phyloP scores from a whole-genome alignment of 2,329 filamentous ascomycete species.

The Claviceps lovelessii region DNA sequence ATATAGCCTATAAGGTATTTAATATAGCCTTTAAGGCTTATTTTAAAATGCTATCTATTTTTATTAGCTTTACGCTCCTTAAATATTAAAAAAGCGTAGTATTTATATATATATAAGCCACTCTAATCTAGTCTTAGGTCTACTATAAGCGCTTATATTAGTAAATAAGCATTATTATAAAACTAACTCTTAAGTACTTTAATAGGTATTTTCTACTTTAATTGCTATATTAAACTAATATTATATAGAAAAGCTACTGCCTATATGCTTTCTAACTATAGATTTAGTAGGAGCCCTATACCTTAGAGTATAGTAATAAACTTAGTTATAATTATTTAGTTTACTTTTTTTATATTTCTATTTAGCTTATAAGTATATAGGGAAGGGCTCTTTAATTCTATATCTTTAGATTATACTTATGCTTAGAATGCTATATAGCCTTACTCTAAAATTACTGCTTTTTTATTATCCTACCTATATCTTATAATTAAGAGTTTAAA shows the following conservation, averaged over 20 bases:
- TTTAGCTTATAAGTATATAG: background rate
- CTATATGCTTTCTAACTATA: background rate
- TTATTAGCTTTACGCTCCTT: background rate
- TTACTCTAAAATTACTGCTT: background rate
- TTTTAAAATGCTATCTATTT: background rate
- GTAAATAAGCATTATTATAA: background rate
- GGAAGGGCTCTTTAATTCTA: background rate
- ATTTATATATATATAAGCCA: background rate
- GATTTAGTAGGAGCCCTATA: background rate
- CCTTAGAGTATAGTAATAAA: background rate
- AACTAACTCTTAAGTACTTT: background rate
- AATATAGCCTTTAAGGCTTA: background rate
- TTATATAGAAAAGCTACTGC: background rate
- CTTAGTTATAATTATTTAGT: background rate
- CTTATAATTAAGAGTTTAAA: background rate
- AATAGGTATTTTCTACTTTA: background rate
- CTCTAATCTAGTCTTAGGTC: background rate
- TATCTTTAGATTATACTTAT: background rate
- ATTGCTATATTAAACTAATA: background rate
- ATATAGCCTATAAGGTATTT: background rate
- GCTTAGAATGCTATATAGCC: background rate
- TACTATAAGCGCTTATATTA: background rate
- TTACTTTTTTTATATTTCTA: background rate
- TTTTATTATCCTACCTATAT: background rate
- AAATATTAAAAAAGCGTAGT: background rate